These are phyloP conservation scores for Erythrophleum ivorense DNA, from an alignment of 331 rosid species.

Conservation along the genomic window DNA sequence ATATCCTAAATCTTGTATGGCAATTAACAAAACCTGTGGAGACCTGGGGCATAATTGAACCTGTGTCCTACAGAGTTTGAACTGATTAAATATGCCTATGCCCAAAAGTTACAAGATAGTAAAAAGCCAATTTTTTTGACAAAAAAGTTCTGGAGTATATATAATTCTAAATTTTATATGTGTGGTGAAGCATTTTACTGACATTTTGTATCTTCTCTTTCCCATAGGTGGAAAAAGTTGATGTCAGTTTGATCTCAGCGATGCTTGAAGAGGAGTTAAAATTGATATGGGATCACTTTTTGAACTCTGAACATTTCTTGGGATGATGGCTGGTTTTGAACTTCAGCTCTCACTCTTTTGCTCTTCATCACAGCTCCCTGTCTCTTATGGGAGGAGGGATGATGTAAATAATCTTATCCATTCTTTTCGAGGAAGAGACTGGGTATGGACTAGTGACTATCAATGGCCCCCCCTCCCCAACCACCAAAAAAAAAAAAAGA, in stretches of 20 bases:
- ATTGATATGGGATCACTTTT: conserved; percentile 53
- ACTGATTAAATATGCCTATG: neutral
- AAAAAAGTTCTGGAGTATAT: neutral
- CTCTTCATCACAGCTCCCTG: neutral
- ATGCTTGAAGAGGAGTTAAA: conserved; percentile 52
- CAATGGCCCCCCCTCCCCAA: neutral
- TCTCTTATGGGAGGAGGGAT: neutral
- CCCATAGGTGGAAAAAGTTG: conserved; percentile 42
- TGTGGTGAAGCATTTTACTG: neutral
- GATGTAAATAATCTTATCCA: neutral
- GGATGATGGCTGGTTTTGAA: conserved; percentile 32
- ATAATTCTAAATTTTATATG: neutral
- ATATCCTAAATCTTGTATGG: too few relatives aligned
- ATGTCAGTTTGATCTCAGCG: conserved; percentile 44
- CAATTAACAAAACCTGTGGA: neutral
- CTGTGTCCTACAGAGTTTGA: neutral
- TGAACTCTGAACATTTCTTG: conserved; percentile 41
- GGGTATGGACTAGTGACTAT: neutral
- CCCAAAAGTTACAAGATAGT: neutral
- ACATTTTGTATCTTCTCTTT: conserved; percentile 3
- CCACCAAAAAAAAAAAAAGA: neutral
- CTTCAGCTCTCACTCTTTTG: neutral
- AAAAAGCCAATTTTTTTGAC: neutral
- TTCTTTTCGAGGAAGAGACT: neutral
- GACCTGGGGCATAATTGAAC: neutral